Base-by-base conservation (phyloP, 2,329 filamentous ascomycete species). In the Colletotrichum limetticola region DNA sequence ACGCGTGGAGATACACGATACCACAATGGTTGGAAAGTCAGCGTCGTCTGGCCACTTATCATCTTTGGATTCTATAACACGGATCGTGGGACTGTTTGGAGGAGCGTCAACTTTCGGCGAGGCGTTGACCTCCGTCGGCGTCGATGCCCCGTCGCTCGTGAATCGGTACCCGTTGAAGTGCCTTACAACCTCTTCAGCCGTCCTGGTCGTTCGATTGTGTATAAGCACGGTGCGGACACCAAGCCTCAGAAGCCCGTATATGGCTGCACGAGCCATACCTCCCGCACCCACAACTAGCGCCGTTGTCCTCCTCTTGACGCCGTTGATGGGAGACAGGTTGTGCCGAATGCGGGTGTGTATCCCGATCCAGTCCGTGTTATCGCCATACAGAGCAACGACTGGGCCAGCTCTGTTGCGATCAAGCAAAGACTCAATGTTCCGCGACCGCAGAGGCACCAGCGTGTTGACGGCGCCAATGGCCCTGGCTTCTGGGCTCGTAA, bases 361-460 rank as follows among this genome's bases (percentile, higher is more conserved):
- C 3, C 93, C 93, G 35, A 95, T 92, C 91, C 93, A 95, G 79
- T 95, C 93, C 0, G 93, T 95, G 71, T 95, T 95, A 71, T 95
- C 93, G 1, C 93, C 94, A 74, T 94, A 94, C 0, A 95, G 84
- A 0, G 91, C 92, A 74, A 89, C 88, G 9, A 94, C 89, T 0
- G 91, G 89, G 0, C 93, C 92, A 0, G 91, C 87, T 57, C 90
- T 86, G 74, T 91, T 91, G 67, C 89, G 85, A 71, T 89, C 86
- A 16, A 83, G 81, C 67, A 86, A 84, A 1, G 88, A 89, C 69
- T 91, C 88, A 1, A 85, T 79, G 24, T 87, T 85, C 0, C 90
- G 80, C 9, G 88, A 85, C 26, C 93, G 89, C 8, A 95, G 87
- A 0, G 93, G 93, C 55, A 95, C 90, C 19, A 95, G 82, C 0